phyloP scores from a whole-genome alignment of 1,284 basidiomycete species.

The Tilletia horrida region DNA sequence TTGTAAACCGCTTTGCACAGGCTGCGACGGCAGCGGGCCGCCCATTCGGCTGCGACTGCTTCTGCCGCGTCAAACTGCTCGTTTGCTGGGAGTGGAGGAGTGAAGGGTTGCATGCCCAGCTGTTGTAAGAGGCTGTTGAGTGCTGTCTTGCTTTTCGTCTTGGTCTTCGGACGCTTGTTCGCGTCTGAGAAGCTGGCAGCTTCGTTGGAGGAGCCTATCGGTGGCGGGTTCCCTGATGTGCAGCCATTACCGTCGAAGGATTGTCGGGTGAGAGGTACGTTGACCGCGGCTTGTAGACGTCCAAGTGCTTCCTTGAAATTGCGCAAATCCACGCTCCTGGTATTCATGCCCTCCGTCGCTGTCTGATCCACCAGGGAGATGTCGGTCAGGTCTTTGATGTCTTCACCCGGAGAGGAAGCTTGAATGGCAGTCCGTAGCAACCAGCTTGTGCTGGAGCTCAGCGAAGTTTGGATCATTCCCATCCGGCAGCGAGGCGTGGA shows the following conservation, averaged over 20 bases:
- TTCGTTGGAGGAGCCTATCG: neutral
- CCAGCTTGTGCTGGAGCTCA: conserved; percentile 14
- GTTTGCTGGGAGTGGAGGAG: neutral
- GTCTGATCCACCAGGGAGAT: neutral
- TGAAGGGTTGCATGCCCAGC: conserved; percentile 11
- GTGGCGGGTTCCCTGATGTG: neutral
- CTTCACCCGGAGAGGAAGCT: neutral
- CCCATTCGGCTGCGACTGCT: neutral
- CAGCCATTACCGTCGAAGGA: neutral
- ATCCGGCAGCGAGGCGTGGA: conserved; percentile 12
- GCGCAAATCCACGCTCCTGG: neutral
- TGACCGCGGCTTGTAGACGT: conserved; percentile 11
- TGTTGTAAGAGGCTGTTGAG: neutral
- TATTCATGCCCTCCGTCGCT: neutral
- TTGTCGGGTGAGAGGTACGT: neutral
- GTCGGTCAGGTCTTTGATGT: neutral
- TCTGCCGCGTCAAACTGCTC: conserved; percentile 5
- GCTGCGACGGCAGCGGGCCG: conserved; percentile 7
- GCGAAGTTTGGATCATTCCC: conserved; percentile 3
- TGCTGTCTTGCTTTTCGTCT: neutral
- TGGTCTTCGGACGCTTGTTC: neutral
- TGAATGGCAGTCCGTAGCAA: conserved; percentile 11
- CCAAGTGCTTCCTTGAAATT: conserved; percentile 15
- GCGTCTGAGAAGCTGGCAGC: neutral
- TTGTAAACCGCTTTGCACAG: conserved; percentile 14